Evolutionary conservation across 768 basidiomycete genomes (phyloP).

Genomic region (Naematelia encephala): DNA sequence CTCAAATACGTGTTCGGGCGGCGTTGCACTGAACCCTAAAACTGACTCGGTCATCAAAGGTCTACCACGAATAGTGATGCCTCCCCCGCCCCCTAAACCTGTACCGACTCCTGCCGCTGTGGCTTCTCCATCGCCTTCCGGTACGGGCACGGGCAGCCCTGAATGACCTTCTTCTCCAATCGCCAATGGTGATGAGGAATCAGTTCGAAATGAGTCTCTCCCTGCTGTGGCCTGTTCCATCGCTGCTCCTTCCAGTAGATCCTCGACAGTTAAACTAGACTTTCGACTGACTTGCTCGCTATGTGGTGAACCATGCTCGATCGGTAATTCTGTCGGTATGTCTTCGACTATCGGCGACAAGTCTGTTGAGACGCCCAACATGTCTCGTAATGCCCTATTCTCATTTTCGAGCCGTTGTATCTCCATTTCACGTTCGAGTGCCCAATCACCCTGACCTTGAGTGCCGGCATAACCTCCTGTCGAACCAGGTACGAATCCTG

Average conservation of each 20-base stretch:
- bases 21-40: conserved; percentile 1
- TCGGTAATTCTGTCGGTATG: background rate
- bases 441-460: conserved; percentile 68
- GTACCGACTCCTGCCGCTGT: background rate
- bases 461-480: conserved; percentile 49
- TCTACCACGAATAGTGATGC: background rate
- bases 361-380: conserved; percentile 62
- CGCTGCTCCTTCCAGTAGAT: conserved; percentile 37
- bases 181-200: background rate
- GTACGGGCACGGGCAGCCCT: background rate
- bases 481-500: conserved; percentile 37
- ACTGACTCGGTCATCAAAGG: background rate
- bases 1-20: background rate
- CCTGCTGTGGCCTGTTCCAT: conserved; percentile 20
- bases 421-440: conserved; percentile 79
- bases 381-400: conserved; percentile 70
- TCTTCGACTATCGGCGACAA: background rate
- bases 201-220: background rate
- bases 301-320: background rate
- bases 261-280: conserved; percentile 32
- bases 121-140: background rate
- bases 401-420: conserved; percentile 76
- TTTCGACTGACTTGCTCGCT: conserved; percentile 20
- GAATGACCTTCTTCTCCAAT: background rate
- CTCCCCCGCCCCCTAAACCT: conserved; percentile 6